Percentiles rank a stretch among this genome's conserved stretches.
Evolutionary conservation across 139 green algal genomes (phyloP).

Genomic region (Trebouxia sp.): DNA sequence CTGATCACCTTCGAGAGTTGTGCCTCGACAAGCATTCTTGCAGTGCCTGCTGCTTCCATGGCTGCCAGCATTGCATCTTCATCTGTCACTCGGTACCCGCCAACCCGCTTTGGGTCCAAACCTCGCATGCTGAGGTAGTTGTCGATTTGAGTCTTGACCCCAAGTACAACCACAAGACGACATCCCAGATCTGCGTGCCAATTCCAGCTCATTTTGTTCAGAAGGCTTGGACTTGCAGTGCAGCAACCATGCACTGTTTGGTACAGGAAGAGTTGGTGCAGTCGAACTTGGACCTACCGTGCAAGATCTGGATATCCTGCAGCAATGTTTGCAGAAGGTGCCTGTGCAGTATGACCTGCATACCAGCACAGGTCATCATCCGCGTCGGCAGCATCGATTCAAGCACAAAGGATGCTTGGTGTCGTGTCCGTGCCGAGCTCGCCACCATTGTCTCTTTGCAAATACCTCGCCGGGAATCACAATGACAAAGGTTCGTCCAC

Average conservation of each 20-base stretch:
- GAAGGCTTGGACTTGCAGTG: no score
- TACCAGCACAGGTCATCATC: not conserved
- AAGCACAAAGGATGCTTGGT: no score
- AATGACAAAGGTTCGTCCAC: constrained; percentile 86
- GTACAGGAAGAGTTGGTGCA: no score
- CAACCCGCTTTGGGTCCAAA: constrained; percentile 53
- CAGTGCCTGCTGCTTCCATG: constrained; percentile 44
- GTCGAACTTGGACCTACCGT: constrained; percentile 53
- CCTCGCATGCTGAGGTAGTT: constrained; percentile 38
- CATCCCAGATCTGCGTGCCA: constrained; percentile 75
- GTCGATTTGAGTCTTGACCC: constrained; percentile 60
- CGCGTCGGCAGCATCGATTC: not conserved
- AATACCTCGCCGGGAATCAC: constrained; percentile 86
- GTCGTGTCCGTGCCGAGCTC: not conserved
- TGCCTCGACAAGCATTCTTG: constrained; percentile 63
- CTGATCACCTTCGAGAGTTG: constrained; percentile 79
- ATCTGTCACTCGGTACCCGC: constrained; percentile 86
- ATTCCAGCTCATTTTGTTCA: not conserved
- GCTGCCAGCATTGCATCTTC: constrained; percentile 39
- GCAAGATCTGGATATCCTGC: constrained; percentile 88
- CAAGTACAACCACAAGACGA: constrained; percentile 85
- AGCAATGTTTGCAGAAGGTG: constrained; percentile 59
- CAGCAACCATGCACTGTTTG: no score
- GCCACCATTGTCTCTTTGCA: not conserved
- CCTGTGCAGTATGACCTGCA: constrained; percentile 42